Base-by-base conservation (phyloP, 2,329 filamentous ascomycete genomes). In the Hymenoscyphus fraxineus region DNA sequence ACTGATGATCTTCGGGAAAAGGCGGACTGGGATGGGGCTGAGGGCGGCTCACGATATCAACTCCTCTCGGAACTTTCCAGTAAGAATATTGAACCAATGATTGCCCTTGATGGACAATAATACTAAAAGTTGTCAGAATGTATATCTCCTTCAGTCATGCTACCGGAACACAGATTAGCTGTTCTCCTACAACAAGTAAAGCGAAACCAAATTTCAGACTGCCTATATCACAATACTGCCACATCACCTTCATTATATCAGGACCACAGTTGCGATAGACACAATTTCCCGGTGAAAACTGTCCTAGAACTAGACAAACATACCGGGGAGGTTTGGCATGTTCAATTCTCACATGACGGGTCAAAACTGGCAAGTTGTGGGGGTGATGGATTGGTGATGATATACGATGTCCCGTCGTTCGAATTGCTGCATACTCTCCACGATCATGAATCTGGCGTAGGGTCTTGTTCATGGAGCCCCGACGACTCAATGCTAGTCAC, bases 71-170 rank as follows among this genome's bases (percentile, higher is more conserved):
- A 95, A 65, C 80, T 98, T 40, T 97, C 93, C 31, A 92, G 91
- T 95, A 80, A 78, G 86, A 78, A 55, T 22, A 56, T 31, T 39
- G 35, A 6, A 35, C 9, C 22, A 38, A 15, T 47, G 6, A 39
- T 40, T n/a, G 12, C 32, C 32, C 22, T 58, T 59, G 5, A 7
- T 44, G 6, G 3, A 15, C 16, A 41, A 15, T 31, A 2, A 22
- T 22, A 27, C 58, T 60, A 47, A 64, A 10, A 55, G 55, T 19
- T 7, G 19, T 19, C 70, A 94, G 91, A 84, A 80, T 97, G 87
- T 64, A 96, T 99, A 76, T 97, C 95, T 1, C 94, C 95, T 0
- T 95, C 93, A 3, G 91, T 97, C 56, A 98, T 99, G 93, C 90
- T 99, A 62, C 95, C 95, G 1, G 92, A 97, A 73, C 91, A 95